Evolutionary conservation across 2,329 filamentous ascomycete species (phyloP), one percentile per base, ranked within the genome.

Genomic region (Tolypocladium sp.): DNA sequence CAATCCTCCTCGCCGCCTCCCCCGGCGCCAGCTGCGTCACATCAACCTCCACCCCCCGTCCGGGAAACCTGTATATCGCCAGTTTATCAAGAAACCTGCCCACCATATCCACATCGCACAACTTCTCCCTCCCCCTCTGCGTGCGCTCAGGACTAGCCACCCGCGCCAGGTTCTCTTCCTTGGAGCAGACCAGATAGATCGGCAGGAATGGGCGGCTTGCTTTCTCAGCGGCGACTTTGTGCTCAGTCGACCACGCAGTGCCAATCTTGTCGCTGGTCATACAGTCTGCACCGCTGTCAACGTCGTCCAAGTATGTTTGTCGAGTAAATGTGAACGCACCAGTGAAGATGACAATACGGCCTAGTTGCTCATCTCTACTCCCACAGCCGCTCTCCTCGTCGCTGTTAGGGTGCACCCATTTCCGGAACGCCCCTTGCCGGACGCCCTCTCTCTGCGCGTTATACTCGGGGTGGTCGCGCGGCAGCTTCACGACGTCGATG

Each of bases 401-500:
- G 35, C n/a, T 41, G 13, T 25, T 2, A 1, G 53, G 59, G 15
- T 62, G 51, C 38, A 61, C 59, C 44, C 41, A 52, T 30, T 37
- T 56, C 3, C 22, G n/a, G 52, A 58, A 62, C 42, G 57, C 56
- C 15, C 56, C 61, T 42, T 58, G 57, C 25, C 61, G 59, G 35
- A 61, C 52, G 15, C 55, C 44, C 10, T 38, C 53, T 1, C 65
- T 59, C 53, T 69, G 60, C 4, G 62, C 57, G 38, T 69, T 59
- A 44, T 71, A 71, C 30, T 65, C 59, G 15, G 58, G 54, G 63
- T 65, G 52, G 61, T 59, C 30, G 53, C 59, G 44, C 60, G 61
- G 37, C 13, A 62, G 35, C 12, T n/a, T 52, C 6, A 62, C 61
- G n/a, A 53, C 63, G 60, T 71, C 68, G 53, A 71, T 71, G 27